Conservation (phyloP, 2,329 filamentous ascomycete genomes). For the Nothomitra cinnamomea region DNA sequence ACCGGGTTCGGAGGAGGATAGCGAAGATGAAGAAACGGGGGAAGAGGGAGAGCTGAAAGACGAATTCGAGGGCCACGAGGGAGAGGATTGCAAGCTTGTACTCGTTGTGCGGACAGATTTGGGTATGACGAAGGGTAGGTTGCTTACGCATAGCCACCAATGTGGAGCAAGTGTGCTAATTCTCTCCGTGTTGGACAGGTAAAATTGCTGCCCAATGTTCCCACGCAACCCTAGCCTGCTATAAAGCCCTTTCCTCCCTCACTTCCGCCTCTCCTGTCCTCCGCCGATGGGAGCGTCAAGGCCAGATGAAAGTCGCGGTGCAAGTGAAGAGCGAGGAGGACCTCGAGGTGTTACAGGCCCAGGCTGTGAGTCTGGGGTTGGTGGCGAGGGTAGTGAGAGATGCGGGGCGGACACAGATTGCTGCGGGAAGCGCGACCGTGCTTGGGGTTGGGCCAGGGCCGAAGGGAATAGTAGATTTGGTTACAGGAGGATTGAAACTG, state of each 20-base stretch:
- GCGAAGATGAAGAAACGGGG: conserved; percentile 25
- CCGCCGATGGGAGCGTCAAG: conserved; percentile 65
- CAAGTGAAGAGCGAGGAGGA: conserved; percentile 77
- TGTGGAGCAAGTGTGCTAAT: no score
- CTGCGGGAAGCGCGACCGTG: conserved; percentile 79
- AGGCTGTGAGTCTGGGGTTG: conserved; percentile 67
- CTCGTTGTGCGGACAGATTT: conserved; percentile 84
- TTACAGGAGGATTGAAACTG: conserved; percentile 74
- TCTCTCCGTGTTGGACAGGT: conserved; percentile 39
- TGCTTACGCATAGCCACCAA: no score
- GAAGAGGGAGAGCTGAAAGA: conserved; percentile 23
- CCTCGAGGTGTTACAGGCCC: conserved; percentile 55
- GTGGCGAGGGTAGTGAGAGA: conserved; percentile 85
- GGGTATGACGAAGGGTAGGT: conserved; percentile 87
- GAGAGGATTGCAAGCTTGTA: conserved; percentile 86
- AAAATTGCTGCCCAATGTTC: conserved; percentile 95
- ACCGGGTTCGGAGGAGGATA: conserved; percentile 15
- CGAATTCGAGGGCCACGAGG: conserved; percentile 16
- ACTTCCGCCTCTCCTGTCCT: conserved; percentile 42
- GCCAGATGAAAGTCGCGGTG: conserved; percentile 86
- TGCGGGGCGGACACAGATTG: conserved; percentile 94
- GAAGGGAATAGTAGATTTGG: conserved; percentile 68
- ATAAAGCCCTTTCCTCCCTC: conserved; percentile 52
- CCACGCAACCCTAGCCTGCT: conserved; percentile 94
- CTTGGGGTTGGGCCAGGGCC: conserved; percentile 60